Evolutionary conservation across 2,329 filamentous ascomycete species (phyloP), one percentile per base, ranked within the genome.

Genomic region (Xylaria multiplex): DNA sequence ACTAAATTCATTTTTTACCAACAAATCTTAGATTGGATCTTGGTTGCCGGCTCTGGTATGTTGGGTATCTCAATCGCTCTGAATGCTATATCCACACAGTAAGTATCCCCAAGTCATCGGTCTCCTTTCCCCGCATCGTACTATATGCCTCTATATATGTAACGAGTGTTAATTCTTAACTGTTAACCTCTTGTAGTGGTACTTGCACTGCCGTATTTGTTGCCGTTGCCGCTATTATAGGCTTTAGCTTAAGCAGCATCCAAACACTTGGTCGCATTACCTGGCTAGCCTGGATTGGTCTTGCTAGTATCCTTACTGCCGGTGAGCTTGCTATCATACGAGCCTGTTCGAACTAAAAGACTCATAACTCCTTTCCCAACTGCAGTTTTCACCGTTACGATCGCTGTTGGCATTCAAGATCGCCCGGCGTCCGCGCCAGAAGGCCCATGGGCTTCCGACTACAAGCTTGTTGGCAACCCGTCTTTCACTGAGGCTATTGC

Each of bases 161-260:
- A 5, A 27, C 27, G 27, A 27, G 27, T 5, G 27, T 2, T 27
- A 27, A 27, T 27, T 27, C 27, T 27, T 27, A 27, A 27, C 27
- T 27, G 27, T 5, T 27, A 27, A 27, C 27, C 27, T 27, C 27
- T 27, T 27, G 27, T 27, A 27, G 27, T 57, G 80, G 72, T 5
- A 68, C 76, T 6, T 81, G 80, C 67, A 82, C 80, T 3, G 79
- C 79, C 1, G 69, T 78, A n/a, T 82, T 81, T 45, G 77, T 81
- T 11, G 79, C 75, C 6, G 73, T 81, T 1, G 77, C 78, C 16
- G 73, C 72, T 42, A 42, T 65, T 22, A 37, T 43, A 9, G 56
- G 40, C 6, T 65, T 65, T 37, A 69, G 66, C 2, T 72, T 81
- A 9, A 72, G 76, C 1, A 77, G 76, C 50, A 65, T 79, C 9